Base-by-base conservation (phyloP, 495 filamentous ascomycete species). In the Daldinia childiae region DNA sequence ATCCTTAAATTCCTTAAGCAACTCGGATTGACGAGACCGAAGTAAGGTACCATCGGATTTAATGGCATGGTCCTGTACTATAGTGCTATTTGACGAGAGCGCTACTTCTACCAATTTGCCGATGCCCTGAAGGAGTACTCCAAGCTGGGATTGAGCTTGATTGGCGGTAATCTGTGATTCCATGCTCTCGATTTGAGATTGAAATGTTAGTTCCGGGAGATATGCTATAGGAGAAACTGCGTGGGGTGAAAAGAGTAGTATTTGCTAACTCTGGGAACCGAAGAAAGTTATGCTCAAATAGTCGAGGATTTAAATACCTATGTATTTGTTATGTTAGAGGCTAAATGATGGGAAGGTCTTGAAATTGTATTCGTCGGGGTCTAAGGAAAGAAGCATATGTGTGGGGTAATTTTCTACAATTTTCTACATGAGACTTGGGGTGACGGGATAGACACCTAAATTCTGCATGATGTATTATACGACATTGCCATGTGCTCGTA, bases 1-100 rank as follows among this genome's bases (percentile, higher is more conserved):
- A 1, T 68, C 69, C n/a, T 61, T 64, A 50, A 72, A 72, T 38
- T 29, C 38, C n/a, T 60, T 43, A 0, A 72, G 45, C 6, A 68
- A 17, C 17, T 34, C 8, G 1, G 59, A 64, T 50, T 56, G 68
- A 9, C 29, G 39, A 19, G 60, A 39, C 7, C 50, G 59, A 34
- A 55, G 45, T 19, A 32, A 51, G 17, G 17, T 8, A 3, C 26
- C 29, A 8, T 41, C 39, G 17, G 27, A 15, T 32, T 26, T 58
- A 15, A 21, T 3, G 30, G 19, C 27, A 24, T 68, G 1, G 12
- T 58, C 36, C 19, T 59, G 52, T 3, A 21, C 19, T 12, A 38
- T 38, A 6, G 32, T 14, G 0, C 57, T 39, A 26, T 68, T 56
- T 38, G 29, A 59, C 2, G 19, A 52, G 11, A 73, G 11, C 0